Evolutionary conservation across 176 grass and related monocot genomes (phyloP).

Genomic region (Juncus effusus): DNA sequence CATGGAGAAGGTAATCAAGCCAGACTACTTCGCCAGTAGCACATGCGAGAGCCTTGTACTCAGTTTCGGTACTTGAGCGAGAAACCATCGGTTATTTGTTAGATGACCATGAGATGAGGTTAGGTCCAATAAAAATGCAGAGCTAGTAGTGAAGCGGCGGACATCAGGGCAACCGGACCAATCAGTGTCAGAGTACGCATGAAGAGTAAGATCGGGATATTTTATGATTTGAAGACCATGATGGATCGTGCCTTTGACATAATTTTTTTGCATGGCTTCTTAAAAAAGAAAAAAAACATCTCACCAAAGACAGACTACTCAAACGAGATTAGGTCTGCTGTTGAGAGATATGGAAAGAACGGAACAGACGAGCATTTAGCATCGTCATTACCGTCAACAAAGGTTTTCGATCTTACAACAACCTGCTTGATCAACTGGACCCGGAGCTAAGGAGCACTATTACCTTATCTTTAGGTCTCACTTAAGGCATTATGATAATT

Average conservation of each 20-base stretch:
- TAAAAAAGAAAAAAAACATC: no score
- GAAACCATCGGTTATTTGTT: background rate
- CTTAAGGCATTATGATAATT: no score
- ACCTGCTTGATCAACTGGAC: no score
- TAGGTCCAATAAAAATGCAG: background rate
- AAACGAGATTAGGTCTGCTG: no score
- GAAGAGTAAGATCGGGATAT: background rate
- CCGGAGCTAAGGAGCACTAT: no score
- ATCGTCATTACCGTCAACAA: no score
- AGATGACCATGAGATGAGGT: background rate
- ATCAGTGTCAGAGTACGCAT: background rate
- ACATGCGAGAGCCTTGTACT: background rate
- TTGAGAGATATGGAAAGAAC: no score
- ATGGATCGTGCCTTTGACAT: slow-evolving; percentile 21
- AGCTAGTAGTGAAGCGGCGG: background rate
- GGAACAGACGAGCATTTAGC: no score
- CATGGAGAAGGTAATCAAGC: background rate
- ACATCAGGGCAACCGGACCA: background rate
- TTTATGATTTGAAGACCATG: slow-evolving; percentile 11
- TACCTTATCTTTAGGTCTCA: no score
- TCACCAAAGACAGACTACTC: no score
- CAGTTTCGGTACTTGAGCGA: background rate
- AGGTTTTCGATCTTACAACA: no score
- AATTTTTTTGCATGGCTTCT: no score
- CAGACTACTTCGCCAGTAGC: background rate